phyloP scores from a whole-genome alignment of 2,329 filamentous ascomycete species.

The Chaetomiaceae sp. region DNA sequence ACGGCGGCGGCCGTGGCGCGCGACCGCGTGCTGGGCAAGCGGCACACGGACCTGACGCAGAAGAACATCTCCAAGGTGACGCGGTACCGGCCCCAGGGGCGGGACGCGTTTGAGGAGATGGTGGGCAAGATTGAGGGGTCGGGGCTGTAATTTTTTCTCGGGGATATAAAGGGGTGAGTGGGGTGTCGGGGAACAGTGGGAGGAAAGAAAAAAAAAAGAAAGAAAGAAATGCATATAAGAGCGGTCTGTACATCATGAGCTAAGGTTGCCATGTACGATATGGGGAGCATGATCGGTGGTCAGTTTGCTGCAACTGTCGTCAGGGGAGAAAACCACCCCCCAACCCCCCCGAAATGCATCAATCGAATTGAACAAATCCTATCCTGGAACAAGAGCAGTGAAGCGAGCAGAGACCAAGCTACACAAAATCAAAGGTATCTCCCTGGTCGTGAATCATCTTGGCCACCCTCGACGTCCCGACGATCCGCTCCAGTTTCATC shows the following conservation, averaged over 20 bases:
- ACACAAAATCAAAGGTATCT: constrained; percentile 95
- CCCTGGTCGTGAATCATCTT: constrained; percentile 79
- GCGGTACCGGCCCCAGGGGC: constrained; percentile 62
- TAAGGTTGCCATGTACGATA: constrained; percentile 2
- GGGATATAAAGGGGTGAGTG: background rate
- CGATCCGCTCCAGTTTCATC: constrained; percentile 82
- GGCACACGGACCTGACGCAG: constrained; percentile 65
- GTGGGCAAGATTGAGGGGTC: constrained; percentile 42
- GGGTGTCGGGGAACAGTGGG: background rate
- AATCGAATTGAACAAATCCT: too few species aligned
- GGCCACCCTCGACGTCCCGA: constrained; percentile 73
- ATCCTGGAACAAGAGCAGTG: too few species aligned
- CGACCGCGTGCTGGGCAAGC: constrained; percentile 50
- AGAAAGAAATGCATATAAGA: background rate
- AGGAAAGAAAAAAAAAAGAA: background rate
- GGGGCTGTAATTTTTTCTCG: constrained; percentile 24
- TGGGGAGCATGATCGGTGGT: too few species aligned
- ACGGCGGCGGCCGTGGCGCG: constrained; percentile 79
- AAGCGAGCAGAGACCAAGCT: too few species aligned
- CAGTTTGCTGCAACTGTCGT: too few species aligned
- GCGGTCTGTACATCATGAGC: constrained; percentile 8
- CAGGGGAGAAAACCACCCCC: background rate
- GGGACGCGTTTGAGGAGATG: constrained; percentile 63
- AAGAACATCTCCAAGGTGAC: constrained; percentile 83
- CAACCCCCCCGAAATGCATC: too few species aligned